Conservation (phyloP, 2,329 filamentous ascomycete species). For the Aspergillus niger region DNA sequence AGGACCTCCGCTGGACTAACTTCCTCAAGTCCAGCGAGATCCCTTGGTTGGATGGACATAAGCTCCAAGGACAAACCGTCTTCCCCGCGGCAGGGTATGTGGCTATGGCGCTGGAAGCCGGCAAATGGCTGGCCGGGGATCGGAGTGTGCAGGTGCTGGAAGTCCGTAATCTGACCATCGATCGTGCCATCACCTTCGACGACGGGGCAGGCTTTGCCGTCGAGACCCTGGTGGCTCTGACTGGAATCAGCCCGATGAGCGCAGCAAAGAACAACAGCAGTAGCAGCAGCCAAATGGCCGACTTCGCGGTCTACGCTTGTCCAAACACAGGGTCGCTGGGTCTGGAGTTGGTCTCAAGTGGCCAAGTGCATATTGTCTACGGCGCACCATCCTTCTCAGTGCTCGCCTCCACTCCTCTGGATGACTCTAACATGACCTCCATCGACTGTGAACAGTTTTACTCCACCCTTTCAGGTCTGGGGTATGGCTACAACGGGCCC, state of each 20-base stretch:
- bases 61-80: conserved; percentile 23
- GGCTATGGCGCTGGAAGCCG: conserved; percentile 15
- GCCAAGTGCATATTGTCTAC: conserved; percentile 4
- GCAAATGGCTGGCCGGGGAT: background rate
- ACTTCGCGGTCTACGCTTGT: background rate
- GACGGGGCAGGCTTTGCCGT: background rate
- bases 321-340: background rate
- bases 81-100: conserved; percentile 28
- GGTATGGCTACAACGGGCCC: conserved; percentile 5
- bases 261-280: background rate
- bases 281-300: background rate
- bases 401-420: background rate
- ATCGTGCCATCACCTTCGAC: background rate
- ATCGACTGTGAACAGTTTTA: conserved; percentile 8
- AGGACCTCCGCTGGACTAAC: conserved; percentile 20
- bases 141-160: background rate
- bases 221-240: background rate
- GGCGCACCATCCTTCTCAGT: background rate
- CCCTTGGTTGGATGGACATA: conserved; percentile 29
- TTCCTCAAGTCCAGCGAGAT: conserved; percentile 21
- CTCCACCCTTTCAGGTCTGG: conserved; percentile 2
- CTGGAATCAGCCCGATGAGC: background rate
- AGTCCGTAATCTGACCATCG: background rate
- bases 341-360: background rate
- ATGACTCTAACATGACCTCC: conserved; percentile 7